phyloP scores from a whole-genome alignment of 148 eudicot species.

The Camellia lanceoleosa region DNA sequence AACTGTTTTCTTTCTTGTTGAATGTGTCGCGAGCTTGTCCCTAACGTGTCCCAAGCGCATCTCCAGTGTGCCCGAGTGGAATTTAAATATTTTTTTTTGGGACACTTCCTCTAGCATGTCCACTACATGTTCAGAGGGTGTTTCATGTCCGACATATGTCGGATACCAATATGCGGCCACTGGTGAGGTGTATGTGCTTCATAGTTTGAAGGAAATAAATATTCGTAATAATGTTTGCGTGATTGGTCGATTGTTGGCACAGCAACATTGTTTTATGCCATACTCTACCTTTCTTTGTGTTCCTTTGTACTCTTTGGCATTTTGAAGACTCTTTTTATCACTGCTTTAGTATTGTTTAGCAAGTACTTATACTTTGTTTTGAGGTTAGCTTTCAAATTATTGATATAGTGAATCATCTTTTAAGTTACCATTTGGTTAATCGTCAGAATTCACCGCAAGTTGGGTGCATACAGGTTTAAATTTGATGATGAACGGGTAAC shows the following conservation, averaged over 20 bases:
- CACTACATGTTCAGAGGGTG: too few species aligned
- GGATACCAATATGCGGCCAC: too few species aligned
- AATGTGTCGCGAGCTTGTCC: too few species aligned
- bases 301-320: not conserved
- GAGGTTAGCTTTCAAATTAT: not conserved
- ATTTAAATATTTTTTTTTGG: too few species aligned
- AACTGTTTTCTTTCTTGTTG: too few species aligned
- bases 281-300: not conserved
- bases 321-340: not conserved
- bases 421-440: not conserved
- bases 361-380: not conserved
- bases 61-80: too few species aligned
- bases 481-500: constrained; percentile 98
- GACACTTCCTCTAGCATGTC: too few species aligned
- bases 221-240: not conserved
- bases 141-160: too few species aligned
- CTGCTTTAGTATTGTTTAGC: not conserved
- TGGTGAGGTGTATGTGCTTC: too few species aligned
- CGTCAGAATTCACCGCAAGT: constrained; percentile 7
- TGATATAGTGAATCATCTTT: constrained; percentile 3
- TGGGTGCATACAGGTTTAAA: constrained; percentile 55
- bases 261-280: not conserved
- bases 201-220: not conserved
- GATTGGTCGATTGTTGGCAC: not conserved
- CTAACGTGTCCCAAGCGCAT: too few species aligned